These are phyloP conservation scores for Diaporthe capsici DNA, from an alignment of 2,329 filamentous ascomycete genomes.

Conservation along the genomic window DNA sequence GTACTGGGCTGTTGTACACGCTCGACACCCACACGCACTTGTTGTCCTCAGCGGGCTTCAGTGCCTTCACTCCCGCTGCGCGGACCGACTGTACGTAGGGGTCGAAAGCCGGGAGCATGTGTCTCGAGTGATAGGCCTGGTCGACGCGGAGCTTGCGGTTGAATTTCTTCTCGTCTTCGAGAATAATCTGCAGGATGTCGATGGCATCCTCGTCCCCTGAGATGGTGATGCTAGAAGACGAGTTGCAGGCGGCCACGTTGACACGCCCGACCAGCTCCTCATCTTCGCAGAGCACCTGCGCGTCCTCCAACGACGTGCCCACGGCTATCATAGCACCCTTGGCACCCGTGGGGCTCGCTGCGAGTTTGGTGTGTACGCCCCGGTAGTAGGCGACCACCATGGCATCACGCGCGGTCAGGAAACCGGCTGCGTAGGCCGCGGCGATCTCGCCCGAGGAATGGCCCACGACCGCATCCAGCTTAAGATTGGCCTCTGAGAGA, in stretches of 20 bases:
- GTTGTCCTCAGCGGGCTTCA: too few species aligned
- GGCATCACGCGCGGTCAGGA: constrained; percentile 41
- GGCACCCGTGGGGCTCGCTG: constrained; percentile 17
- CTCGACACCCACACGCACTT: too few species aligned
- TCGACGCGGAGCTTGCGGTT: constrained; percentile 43
- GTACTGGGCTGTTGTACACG: too few species aligned
- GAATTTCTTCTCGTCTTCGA: constrained; percentile 48
- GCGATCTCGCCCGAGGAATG: constrained; percentile 47
- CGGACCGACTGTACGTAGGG: too few species aligned
- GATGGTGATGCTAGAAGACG: constrained; percentile 46
- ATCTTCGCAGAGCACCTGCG: constrained; percentile 39
- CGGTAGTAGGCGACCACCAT: constrained; percentile 46
- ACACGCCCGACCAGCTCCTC: constrained; percentile 45
- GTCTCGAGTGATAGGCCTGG: constrained; percentile 53
- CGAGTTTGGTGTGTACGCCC: constrained; percentile 2
- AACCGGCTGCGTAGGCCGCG: constrained; percentile 30
- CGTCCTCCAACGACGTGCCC: not conserved
- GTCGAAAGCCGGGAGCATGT: constrained; percentile 48
- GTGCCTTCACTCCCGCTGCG: too few species aligned
- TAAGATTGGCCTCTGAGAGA: constrained; percentile 44
- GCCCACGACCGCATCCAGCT: constrained; percentile 46
- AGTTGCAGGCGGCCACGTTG: constrained; percentile 48
- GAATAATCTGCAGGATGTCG: constrained; percentile 42
- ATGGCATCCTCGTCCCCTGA: constrained; percentile 49
- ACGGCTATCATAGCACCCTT: constrained; percentile 33